A percentile compares a stretch with the other conserved stretches of the same genome.
These are phyloP conservation scores for Kodamaea anthophila DNA, from an alignment of 1,139 yeast species.

Conservation along the genomic window DNA sequence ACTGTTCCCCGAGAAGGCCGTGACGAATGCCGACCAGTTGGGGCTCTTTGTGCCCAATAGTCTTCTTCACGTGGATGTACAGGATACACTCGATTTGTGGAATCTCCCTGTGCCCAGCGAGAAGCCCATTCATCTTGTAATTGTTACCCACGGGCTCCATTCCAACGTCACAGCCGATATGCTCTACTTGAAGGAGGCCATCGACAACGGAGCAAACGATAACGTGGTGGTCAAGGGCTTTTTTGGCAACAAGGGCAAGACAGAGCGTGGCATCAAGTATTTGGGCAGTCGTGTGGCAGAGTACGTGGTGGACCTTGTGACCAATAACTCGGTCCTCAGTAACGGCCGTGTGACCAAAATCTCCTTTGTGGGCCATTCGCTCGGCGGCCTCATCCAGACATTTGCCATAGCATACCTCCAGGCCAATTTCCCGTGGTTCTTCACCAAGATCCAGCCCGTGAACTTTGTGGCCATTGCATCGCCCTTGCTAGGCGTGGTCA, in stretches of 20 bases:
- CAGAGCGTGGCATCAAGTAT: conserved; percentile 86
- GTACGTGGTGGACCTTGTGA: conserved; percentile 56
- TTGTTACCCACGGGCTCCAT: conserved; percentile 87
- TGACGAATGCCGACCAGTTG: conserved; percentile 24
- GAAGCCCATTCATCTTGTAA: conserved; percentile 63
- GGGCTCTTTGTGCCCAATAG: conserved; percentile 22
- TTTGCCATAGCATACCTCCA: conserved; percentile 84
- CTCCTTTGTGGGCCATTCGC: conserved; percentile 86
- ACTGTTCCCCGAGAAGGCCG: conserved; percentile 22
- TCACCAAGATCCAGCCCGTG: conserved; percentile 59
- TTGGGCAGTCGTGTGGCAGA: conserved; percentile 81
- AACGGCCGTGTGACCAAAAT: conserved; percentile 46
- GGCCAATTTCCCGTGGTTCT: conserved; percentile 66
- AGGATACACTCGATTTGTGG: conserved; percentile 75
- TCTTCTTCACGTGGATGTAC: conserved; percentile 36
- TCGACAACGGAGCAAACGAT: conserved; percentile 52
- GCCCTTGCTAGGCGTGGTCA: conserved; percentile 77
- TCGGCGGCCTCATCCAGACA: conserved; percentile 88
- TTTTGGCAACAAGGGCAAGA: conserved; percentile 78
- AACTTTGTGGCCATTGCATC: conserved; percentile 83
- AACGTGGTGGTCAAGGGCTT: conserved; percentile 76
- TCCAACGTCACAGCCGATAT: conserved; percentile 87
- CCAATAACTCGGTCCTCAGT: conserved; percentile 27
- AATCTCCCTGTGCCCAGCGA: conserved; percentile 42
- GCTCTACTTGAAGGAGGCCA: conserved; percentile 76